Evolutionary conservation across 495 filamentous ascomycete genomes (phyloP), one percentile per base, ranked within the genome.

Genomic region (Penicillium egyptiacum): DNA sequence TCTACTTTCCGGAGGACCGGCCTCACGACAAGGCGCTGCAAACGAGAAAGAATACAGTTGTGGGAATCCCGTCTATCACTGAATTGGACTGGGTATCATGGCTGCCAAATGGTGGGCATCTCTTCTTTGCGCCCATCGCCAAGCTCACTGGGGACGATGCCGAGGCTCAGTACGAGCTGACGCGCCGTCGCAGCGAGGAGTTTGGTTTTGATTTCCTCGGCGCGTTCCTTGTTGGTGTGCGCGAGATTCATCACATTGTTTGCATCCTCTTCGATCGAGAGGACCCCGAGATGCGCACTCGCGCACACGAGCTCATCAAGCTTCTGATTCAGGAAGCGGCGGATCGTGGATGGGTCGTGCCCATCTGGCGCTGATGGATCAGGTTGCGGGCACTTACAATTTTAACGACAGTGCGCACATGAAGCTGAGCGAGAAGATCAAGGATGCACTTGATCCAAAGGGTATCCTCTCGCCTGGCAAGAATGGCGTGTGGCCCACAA

Each of bases 211-310:
- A 86, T 46, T 74, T 81, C 45, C 76, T 84, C 51, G 74, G 74
- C 0, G 77, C 76, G 6, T 78, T 84, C 55, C 70, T 63, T 37
- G 74, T 83, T 10, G 81, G 78, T 5, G 69, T 79, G 58, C 67
- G 81, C 12, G 81, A 85, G 63, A 82, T 83, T 70, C 80, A 85
- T 58, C 74, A 83, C 43, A 85, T 86, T 42, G 75, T 81, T 20
- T 78, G 78, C 61, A 79, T 84, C 53, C 73, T 84, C 14, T 85
- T 79, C 52, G 75, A 85, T 55, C 71, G 80, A 12, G 69, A 70
- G 14, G 66, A 80, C 43, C 42, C 63, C 2, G 71, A 70, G 20
- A 50, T 61, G 55, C 70, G 68, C 66, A 54, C 17, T 59, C 70
- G 67, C 46, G 80, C 60, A 57, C 71, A 59, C 65, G 70, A 59